phyloP scores from a whole-genome alignment of 257 asterid genomes.

The Nyctanthes arbortristis region DNA sequence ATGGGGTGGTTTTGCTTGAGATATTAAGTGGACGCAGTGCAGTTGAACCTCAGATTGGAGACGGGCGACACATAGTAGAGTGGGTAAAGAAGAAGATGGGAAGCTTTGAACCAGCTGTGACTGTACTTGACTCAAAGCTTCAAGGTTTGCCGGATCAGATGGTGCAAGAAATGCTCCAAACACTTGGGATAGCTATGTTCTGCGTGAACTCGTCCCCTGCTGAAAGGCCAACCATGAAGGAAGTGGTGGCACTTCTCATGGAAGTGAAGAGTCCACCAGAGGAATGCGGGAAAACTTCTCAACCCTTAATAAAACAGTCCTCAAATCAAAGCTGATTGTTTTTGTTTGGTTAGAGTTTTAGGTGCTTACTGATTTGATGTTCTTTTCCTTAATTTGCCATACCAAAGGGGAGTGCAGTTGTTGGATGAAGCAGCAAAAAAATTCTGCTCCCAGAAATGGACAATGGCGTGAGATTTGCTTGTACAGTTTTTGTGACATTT shows the following conservation, averaged over 20 bases:
- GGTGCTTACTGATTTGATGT: constrained; percentile 34
- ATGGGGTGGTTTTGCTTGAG: constrained; percentile 86
- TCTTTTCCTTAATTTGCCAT: constrained; percentile 22
- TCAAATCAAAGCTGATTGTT: constrained; percentile 56
- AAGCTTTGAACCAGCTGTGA: constrained; percentile 84
- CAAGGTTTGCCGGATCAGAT: constrained; percentile 76
- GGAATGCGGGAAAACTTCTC: constrained; percentile 79
- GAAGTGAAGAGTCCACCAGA: constrained; percentile 84
- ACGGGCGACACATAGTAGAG: constrained; percentile 87
- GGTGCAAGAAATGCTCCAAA: constrained; percentile 98
- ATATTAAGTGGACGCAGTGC: constrained; percentile 85
- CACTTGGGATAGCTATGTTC: constrained; percentile 95
- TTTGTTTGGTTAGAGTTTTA: constrained; percentile 7
- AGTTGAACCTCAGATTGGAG: constrained; percentile 73
- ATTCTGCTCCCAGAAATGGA: constrained; percentile 33
- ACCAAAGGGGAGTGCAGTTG: background rate
- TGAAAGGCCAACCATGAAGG: constrained; percentile 94
- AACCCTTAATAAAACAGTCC: constrained; percentile 81
- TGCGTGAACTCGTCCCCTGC: constrained; percentile 83
- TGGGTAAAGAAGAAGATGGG: constrained; percentile 99
- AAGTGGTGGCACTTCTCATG: constrained; percentile 90
- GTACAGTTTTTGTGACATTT: constrained; percentile 61
- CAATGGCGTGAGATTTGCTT: constrained; percentile 32
- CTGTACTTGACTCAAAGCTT: constrained; percentile 75
- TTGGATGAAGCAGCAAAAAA: constrained; percentile 23